These are phyloP conservation scores for Podospora tetraspora DNA, from an alignment of 495 filamentous ascomycete genomes.

Conservation along the genomic window DNA sequence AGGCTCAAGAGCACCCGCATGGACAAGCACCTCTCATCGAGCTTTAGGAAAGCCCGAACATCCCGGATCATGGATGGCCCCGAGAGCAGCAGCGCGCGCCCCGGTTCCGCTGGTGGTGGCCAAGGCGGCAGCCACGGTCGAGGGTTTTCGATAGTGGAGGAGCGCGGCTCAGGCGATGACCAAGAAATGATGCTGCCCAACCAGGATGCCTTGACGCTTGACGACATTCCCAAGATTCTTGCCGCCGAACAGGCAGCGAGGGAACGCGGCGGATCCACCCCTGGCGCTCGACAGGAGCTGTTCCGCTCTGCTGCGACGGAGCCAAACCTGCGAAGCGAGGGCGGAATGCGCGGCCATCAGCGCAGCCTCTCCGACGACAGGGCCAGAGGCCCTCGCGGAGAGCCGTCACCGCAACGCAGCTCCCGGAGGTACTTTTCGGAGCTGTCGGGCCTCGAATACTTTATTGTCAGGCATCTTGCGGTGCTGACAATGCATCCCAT, in stretches of 20 bases:
- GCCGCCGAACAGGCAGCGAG: slow-evolving; percentile 88
- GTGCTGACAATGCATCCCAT: slow-evolving; percentile 94
- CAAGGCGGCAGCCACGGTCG: slow-evolving; percentile 47
- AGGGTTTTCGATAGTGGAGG: slow-evolving; percentile 77
- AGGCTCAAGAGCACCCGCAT: slow-evolving; percentile 86
- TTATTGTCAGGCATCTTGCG: slow-evolving; percentile 92
- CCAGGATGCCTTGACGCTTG: slow-evolving; percentile 84
- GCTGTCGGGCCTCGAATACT: slow-evolving; percentile 90
- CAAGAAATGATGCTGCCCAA: slow-evolving; percentile 77
- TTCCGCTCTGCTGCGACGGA: slow-evolving; percentile 60
- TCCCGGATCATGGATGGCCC: slow-evolving; percentile 92
- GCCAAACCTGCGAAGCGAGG: slow-evolving; percentile 47
- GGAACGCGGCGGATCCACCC: slow-evolving; percentile 72
- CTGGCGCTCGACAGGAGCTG: slow-evolving; percentile 61
- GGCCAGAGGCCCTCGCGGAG: slow-evolving; percentile 41
- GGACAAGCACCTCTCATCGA: slow-evolving; percentile 87
- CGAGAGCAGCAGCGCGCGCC: slow-evolving; percentile 67
- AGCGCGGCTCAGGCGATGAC: slow-evolving; percentile 69
- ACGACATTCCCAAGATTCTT: slow-evolving; percentile 96
- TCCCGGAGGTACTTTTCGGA: slow-evolving; percentile 90
- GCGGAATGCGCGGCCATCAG: slow-evolving; percentile 54
- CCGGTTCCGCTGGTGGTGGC: slow-evolving; percentile 73
- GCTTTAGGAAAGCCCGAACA: slow-evolving; percentile 80
- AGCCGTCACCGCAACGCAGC: slow-evolving; percentile 47
- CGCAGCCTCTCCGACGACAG: slow-evolving; percentile 66